Conservation (phyloP, 345 rosid species). For the Garcia nutans region DNA sequence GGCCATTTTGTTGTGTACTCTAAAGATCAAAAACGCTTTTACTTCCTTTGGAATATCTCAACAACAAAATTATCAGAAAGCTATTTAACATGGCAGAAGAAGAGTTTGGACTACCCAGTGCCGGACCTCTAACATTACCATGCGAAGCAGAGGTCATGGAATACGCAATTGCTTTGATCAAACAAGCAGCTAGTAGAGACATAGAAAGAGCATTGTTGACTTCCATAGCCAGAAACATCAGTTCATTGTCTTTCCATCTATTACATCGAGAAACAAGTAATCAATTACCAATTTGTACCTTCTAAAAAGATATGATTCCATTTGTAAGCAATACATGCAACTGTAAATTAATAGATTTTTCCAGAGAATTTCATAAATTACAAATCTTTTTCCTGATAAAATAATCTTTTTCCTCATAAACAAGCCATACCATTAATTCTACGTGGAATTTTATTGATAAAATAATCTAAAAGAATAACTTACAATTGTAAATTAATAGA, state of each 20-base stretch:
- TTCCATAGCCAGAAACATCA: neutral
- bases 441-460: too few species aligned
- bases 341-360: too few species aligned
- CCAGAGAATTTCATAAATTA: too few species aligned
- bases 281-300: neutral
- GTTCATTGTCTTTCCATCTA: neutral
- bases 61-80: neutral
- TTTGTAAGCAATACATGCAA: too few species aligned
- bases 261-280: neutral
- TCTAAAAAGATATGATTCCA: neutral
- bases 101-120: neutral
- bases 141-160: neutral
- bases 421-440: too few species aligned
- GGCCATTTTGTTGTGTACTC: neutral
- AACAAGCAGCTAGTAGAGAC: neutral
- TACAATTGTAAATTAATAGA: too few species aligned
- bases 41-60: neutral
- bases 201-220: slow-evolving; percentile 5
- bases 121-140: neutral
- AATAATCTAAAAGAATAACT: too few species aligned
- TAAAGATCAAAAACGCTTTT: neutral
- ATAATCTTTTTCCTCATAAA: too few species aligned
- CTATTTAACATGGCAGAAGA: neutral
- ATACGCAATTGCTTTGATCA: neutral
- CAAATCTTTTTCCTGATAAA: too few species aligned